Evolutionary conservation across 441 rosid genomes (phyloP).

Genomic region (Bocquillonia castaneifolia): DNA sequence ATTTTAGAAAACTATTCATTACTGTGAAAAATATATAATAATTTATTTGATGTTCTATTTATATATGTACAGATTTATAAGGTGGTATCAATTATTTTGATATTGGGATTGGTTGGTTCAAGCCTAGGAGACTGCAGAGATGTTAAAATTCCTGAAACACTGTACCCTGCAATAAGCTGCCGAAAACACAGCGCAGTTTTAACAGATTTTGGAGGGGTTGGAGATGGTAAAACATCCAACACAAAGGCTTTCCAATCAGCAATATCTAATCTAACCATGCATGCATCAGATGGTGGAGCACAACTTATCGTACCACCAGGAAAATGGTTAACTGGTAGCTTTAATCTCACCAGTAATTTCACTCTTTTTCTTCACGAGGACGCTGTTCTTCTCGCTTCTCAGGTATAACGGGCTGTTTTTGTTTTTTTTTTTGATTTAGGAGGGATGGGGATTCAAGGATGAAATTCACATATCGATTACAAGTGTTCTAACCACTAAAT

Average conservation of each 20-base stretch:
- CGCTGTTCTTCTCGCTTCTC: constrained; percentile 59
- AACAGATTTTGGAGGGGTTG: constrained; percentile 71
- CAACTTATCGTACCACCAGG: constrained; percentile 64
- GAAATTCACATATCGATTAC: no score
- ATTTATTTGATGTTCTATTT: background rate
- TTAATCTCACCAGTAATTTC: constrained; percentile 64
- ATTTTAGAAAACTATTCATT: no score
- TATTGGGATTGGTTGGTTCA: constrained; percentile 27
- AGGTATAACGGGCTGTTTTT: constrained; percentile 41
- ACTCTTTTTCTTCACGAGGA: constrained; percentile 63
- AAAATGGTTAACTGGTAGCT: constrained; percentile 73
- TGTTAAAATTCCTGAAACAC: background rate
- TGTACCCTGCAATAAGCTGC: constrained; percentile 43
- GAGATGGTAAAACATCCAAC: constrained; percentile 65
- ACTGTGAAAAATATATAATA: no score
- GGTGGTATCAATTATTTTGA: constrained; percentile 16
- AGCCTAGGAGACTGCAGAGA: constrained; percentile 21
- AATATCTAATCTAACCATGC: constrained; percentile 33
- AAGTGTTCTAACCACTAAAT: no score
- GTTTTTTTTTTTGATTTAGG: no score
- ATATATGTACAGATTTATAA: constrained; percentile 25
- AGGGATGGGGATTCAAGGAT: no score
- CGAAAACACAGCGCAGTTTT: constrained; percentile 53
- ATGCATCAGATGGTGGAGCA: constrained; percentile 55
- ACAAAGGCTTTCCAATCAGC: constrained; percentile 48